phyloP scores from a whole-genome alignment of 129 eudicot genomes.

The Silybum marianum region DNA sequence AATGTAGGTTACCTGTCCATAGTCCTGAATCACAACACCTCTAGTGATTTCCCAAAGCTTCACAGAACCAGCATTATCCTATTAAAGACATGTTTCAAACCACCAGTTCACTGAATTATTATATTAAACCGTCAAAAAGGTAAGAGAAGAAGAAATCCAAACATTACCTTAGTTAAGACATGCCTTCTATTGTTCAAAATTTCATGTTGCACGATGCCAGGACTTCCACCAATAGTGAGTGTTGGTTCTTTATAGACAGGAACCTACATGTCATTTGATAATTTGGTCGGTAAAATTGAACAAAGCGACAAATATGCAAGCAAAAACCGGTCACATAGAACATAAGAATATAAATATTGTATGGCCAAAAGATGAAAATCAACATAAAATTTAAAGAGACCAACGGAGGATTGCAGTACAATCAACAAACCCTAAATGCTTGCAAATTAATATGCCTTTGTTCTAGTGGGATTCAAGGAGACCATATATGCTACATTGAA shows the following conservation, averaged over 20 bases:
- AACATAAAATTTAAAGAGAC: not conserved
- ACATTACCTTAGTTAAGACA: constrained; percentile 69
- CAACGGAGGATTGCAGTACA: not conserved
- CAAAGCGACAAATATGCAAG: not conserved
- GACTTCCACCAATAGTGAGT: constrained; percentile 55
- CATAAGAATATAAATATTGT: not conserved
- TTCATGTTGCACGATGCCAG: constrained; percentile 84
- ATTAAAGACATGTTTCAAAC: constrained; percentile 17
- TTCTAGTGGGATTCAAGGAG: not conserved
- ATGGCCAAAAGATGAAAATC: not conserved
- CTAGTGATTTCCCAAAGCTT: constrained; percentile 94
- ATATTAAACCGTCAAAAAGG: not conserved
- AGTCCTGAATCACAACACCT: constrained; percentile 74
- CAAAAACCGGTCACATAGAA: not conserved
- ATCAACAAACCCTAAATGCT: not conserved
- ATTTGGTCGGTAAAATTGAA: not conserved
- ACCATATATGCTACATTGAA: not conserved
- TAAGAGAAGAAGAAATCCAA: constrained; percentile 4
- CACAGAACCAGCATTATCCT: constrained; percentile 91
- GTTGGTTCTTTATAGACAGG: constrained; percentile 67
- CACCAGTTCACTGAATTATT: constrained; percentile 1
- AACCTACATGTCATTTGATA: constrained; percentile 39
- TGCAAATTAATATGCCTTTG: not conserved
- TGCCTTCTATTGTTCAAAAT: constrained; percentile 73
- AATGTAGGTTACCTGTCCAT: constrained; percentile 65